Evolutionary conservation across 257 asterid genomes (phyloP).

Genomic region (Hygrophila difformis): DNA sequence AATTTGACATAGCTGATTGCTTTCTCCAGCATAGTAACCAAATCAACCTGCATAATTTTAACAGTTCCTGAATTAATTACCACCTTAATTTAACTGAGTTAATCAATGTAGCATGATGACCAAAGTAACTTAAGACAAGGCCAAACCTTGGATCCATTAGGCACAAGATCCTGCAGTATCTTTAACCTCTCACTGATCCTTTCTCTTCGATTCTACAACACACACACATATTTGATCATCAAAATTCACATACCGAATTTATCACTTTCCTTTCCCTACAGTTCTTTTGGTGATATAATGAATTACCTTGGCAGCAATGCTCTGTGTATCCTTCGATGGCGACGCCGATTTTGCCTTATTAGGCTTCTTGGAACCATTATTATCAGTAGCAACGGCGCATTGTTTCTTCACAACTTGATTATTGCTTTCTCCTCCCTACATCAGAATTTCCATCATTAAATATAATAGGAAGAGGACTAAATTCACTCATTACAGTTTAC

Average conservation of each 20-base stretch:
- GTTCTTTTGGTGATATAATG: too few relatives aligned
- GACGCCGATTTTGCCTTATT: slow-evolving; percentile 27
- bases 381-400: slow-evolving; percentile 29
- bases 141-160: slow-evolving; percentile 88
- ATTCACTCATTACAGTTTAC: too few relatives aligned
- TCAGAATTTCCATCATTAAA: not conserved
- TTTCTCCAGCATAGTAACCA: slow-evolving; percentile 91
- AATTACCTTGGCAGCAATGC: slow-evolving; percentile 88
- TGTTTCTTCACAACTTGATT: slow-evolving; percentile 65
- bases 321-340: slow-evolving; percentile 69
- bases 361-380: slow-evolving; percentile 27
- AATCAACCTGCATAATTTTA: slow-evolving; percentile 76
- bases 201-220: slow-evolving; percentile 71
- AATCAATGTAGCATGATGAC: too few relatives aligned
- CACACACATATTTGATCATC: too few relatives aligned
- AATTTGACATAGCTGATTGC: slow-evolving; percentile 84
- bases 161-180: slow-evolving; percentile 77
- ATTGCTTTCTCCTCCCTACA: slow-evolving; percentile 39
- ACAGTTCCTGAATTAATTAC: too few relatives aligned
- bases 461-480: too few relatives aligned
- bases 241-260: too few relatives aligned
- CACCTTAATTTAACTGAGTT: too few relatives aligned
- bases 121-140: not conserved
- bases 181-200: slow-evolving; percentile 82
- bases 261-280: too few relatives aligned